A percentile compares a stretch with the other conserved stretches of the same genome.
phyloP scores from a whole-genome alignment of 2,329 filamentous ascomycete species.

The Cladosporium colombiae region DNA sequence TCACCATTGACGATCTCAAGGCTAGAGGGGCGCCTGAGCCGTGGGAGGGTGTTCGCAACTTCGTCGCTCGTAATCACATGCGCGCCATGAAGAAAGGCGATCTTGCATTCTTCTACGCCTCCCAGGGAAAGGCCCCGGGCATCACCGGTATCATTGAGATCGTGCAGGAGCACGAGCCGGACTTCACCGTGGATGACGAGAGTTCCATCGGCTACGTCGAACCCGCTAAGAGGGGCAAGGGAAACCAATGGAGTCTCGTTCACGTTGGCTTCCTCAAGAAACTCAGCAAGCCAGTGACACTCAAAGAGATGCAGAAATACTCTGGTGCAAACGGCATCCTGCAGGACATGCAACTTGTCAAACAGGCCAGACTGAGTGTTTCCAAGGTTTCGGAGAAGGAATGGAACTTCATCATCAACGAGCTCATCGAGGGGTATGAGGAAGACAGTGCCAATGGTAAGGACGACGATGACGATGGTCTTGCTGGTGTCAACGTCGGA shows the following conservation, averaged over 20 bases:
- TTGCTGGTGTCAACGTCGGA: background rate
- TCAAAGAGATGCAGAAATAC: slow-evolving; percentile 70
- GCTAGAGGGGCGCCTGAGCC: slow-evolving; percentile 74
- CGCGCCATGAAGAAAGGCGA: slow-evolving; percentile 89
- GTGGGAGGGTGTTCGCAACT: slow-evolving; percentile 71
- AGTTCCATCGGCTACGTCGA: slow-evolving; percentile 80
- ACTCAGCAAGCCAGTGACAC: slow-evolving; percentile 68
- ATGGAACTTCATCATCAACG: slow-evolving; percentile 62
- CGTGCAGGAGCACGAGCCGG: slow-evolving; percentile 77
- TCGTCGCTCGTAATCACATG: slow-evolving; percentile 79
- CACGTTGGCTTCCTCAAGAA: slow-evolving; percentile 86
- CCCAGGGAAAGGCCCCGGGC: slow-evolving; percentile 84
- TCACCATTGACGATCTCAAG: slow-evolving; percentile 88
- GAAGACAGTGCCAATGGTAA: slow-evolving; percentile 21
- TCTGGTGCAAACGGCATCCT: slow-evolving; percentile 55
- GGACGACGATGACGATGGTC: background rate
- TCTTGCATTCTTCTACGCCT: slow-evolving; percentile 95
- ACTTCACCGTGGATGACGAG: slow-evolving; percentile 71
- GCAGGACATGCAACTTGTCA: slow-evolving; percentile 75
- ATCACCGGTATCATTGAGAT: slow-evolving; percentile 70
- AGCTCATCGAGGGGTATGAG: slow-evolving; percentile 32
- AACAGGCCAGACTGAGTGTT: slow-evolving; percentile 80
- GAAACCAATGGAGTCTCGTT: slow-evolving; percentile 79
- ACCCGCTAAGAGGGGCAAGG: slow-evolving; percentile 56
- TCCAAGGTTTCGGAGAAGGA: slow-evolving; percentile 64